A percentile compares a stretch with the other conserved stretches of the same genome.
These are phyloP conservation scores for Cryptosporidium andersoni DNA, from an alignment of 169 alveolate species.

Conservation along the genomic window DNA sequence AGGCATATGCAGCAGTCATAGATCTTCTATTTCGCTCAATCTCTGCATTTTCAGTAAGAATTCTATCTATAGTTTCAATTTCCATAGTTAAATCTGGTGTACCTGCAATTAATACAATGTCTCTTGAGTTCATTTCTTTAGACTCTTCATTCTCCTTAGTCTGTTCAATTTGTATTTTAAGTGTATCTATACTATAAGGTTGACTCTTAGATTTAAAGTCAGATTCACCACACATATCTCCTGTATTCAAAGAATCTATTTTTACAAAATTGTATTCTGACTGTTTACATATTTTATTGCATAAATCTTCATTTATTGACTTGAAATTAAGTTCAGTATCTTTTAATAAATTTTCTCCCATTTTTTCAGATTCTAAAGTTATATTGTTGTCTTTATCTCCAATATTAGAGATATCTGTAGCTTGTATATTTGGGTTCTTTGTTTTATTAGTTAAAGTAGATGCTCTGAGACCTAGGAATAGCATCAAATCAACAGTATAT, in stretches of 20 bases:
- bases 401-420: background rate
- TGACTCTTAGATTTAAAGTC: background rate
- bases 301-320: background rate
- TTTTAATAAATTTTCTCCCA: background rate
- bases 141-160: background rate
- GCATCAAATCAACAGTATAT: constrained; percentile 77
- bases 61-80: constrained; percentile 66
- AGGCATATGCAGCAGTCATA: constrained; percentile 72
- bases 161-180: background rate
- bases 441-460: background rate
- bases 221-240: too few relatives aligned
- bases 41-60: constrained; percentile 72
- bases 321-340: background rate
- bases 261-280: background rate
- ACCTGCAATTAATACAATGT: constrained; percentile 22
- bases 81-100: constrained; percentile 44
- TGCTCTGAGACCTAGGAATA: constrained; percentile 71
- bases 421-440: background rate
- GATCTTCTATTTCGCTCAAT: constrained; percentile 51
- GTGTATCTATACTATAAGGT: constrained; percentile 19
- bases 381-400: too few relatives aligned
- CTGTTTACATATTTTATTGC: background rate
- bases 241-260: too few relatives aligned
- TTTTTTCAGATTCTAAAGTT: background rate
- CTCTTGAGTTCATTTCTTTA: background rate